Base-by-base conservation (phyloP, 139 green algal species). In the Nannochloris sp. region DNA sequence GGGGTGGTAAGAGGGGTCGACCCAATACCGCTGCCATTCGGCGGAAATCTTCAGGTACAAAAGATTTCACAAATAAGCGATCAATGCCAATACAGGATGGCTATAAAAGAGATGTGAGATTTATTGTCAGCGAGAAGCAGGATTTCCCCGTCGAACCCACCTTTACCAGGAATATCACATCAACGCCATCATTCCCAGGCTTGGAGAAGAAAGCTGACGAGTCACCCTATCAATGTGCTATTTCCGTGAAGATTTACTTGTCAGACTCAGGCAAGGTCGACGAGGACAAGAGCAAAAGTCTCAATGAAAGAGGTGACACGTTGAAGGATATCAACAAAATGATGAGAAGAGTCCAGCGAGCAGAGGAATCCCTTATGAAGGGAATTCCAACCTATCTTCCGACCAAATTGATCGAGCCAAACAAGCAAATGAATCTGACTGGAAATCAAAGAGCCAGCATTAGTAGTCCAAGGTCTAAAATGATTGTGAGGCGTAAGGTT, bases 331-430 rank as follows among this genome's bases (percentile, higher is more conserved):
- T 76, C 40, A 65, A 68, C n/a, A 26, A 28, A 10, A 76, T 76
- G 70, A 20, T 40, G 9, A 57, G 57, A 17, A 57, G 70, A 2
- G 58, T 72, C 49, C 46, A 37, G 14, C 25, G 59, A 28, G 70
- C 70, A 49, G 44, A 76, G 56, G 61, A 76, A 50, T 46, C 56
- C 1, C 63, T 72, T 3, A 26, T 76, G 12, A 76, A 76, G 33
- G 70, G 70, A 2, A 64, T 76, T 48, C 70, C 70, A n/a, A 72
- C 70, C 2, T 30, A 50, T 8, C 29, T 76, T 45, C 70, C 69
- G 36, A 9, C 16, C 0, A 23, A 23, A 23, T 20, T 28, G 16
- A 28, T 23, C 12, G 46, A 20, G 17, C 46, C 46, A 53, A 53
- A 23, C 16, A 53, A 23, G n/a, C 16, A 28, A 20, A 53, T 23